phyloP scores from a whole-genome alignment of 2,329 filamentous ascomycete genomes.

The Fusarium phyllophilum region DNA sequence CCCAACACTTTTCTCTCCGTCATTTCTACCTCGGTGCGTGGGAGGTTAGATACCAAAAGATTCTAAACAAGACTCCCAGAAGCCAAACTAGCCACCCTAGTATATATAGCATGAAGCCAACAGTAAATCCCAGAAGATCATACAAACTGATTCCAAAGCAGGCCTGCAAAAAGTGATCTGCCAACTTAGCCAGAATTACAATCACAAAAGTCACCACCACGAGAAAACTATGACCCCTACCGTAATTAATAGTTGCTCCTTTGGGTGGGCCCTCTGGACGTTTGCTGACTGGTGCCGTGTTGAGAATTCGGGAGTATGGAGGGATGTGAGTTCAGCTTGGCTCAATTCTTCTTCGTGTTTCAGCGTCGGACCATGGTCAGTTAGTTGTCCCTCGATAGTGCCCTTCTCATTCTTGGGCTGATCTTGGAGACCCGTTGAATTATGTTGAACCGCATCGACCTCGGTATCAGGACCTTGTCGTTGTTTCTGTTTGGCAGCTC shows the following conservation, averaged over 20 bases:
- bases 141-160: background rate
- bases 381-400: background rate
- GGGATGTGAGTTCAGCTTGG: background rate
- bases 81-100: background rate
- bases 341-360: background rate
- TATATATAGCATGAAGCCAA: background rate
- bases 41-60: background rate
- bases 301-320: background rate
- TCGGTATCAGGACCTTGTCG: background rate
- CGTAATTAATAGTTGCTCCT: background rate
- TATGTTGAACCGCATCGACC: background rate
- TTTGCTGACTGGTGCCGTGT: background rate
- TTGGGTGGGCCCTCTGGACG: too few species aligned
- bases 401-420: background rate
- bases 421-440: background rate
- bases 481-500: background rate
- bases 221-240: background rate
- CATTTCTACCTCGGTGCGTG: background rate
- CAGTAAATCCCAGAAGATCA: background rate
- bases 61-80: background rate
- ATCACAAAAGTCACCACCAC: background rate
- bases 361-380: background rate
- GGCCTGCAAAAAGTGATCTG: background rate
- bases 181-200: background rate
- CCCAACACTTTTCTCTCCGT: too few species aligned